Conservation (phyloP, 73 alveolate genomes). For the Effrenium voratum region DNA sequence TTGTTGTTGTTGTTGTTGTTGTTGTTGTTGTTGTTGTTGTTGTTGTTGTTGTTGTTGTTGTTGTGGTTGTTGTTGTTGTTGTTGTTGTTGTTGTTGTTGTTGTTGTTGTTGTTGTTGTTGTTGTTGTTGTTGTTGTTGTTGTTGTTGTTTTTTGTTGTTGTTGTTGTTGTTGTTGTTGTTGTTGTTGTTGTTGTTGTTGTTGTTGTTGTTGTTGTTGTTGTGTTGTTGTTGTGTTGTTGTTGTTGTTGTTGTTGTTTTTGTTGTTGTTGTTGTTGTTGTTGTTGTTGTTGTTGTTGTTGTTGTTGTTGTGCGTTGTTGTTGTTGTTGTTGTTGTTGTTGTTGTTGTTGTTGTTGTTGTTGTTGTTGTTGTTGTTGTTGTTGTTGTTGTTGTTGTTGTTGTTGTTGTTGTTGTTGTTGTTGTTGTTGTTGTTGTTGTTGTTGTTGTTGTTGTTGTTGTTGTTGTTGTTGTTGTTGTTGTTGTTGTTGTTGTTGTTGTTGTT, state of each 20-base stretch:
- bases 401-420: neutral
- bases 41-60: too few relatives aligned
- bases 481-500: neutral
- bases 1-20: too few relatives aligned
- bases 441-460: neutral
- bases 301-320: neutral
- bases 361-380: neutral
- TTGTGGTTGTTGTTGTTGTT: too few relatives aligned
- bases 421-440: too few relatives aligned
- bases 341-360: neutral
- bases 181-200: neutral
- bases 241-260: neutral
- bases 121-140: too few relatives aligned
- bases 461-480: neutral
- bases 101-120: too few relatives aligned
- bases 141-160: too few relatives aligned
- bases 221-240: neutral
- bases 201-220: neutral
- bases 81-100: too few relatives aligned
- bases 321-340: neutral
- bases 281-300: too few relatives aligned
- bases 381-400: neutral
- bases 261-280: neutral
- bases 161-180: too few relatives aligned
- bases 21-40: too few relatives aligned